Evolutionary conservation across 768 basidiomycete species (phyloP).

Genomic region (Daedalea quercina): DNA sequence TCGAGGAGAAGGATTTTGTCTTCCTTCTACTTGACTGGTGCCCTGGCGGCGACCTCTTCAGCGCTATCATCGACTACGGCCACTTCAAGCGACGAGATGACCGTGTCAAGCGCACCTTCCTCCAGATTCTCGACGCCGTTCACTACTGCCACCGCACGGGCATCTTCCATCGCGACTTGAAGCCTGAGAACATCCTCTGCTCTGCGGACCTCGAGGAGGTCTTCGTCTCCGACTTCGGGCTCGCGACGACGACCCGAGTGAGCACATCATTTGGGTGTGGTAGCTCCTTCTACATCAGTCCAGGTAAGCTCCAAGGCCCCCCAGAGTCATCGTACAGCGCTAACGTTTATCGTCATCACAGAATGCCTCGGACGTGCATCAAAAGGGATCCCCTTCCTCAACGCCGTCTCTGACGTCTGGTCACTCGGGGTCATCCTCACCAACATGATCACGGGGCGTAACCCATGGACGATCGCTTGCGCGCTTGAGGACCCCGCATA

Average conservation of each 20-base stretch:
- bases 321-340: neutral
- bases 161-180: slow-evolving; percentile 51
- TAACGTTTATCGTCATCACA: slow-evolving; percentile 30
- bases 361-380: slow-evolving; percentile 78
- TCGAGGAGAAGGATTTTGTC: slow-evolving; percentile 19
- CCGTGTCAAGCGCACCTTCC: slow-evolving; percentile 39
- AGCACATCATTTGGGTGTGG: slow-evolving; percentile 23
- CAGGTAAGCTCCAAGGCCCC: slow-evolving; percentile 20
- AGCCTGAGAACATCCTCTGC: slow-evolving; percentile 48
- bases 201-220: slow-evolving; percentile 31
- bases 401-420: slow-evolving; percentile 90
- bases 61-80: slow-evolving; percentile 31
- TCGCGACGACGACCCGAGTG: slow-evolving; percentile 21
- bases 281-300: slow-evolving; percentile 26
- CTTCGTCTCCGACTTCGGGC: slow-evolving; percentile 47
- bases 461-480: slow-evolving; percentile 91
- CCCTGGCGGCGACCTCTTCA: slow-evolving; percentile 39
- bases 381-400: slow-evolving; percentile 60
- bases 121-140: slow-evolving; percentile 48
- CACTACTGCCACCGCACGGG: slow-evolving; percentile 41
- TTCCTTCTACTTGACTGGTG: slow-evolving; percentile 27
- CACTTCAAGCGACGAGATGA: slow-evolving; percentile 35
- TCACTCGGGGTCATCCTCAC: slow-evolving; percentile 91
- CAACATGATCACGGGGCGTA: slow-evolving; percentile 91
- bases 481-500: slow-evolving; percentile 72